phyloP scores from a whole-genome alignment of 108 stramenopile genomes.

The Pseudonitzschia pungens region DNA sequence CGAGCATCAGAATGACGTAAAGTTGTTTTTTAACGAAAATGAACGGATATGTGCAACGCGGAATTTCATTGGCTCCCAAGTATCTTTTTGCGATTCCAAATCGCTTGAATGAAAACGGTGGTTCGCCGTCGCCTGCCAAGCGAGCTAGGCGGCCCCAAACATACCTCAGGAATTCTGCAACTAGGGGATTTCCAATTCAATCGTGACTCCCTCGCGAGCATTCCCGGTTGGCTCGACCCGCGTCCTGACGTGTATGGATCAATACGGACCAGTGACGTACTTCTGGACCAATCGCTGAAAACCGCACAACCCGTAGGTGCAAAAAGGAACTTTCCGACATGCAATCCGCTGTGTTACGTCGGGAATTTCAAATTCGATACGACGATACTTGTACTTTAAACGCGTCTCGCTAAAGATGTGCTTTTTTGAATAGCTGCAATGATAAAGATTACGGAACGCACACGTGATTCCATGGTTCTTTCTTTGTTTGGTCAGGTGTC shows the following conservation, averaged over 20 bases:
- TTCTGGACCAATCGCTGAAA: conserved; percentile 7
- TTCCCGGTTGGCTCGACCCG: neutral
- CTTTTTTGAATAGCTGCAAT: neutral
- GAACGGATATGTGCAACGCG: neutral
- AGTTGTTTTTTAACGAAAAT: neutral
- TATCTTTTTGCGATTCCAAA: neutral
- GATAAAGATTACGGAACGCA: neutral
- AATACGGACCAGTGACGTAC: neutral
- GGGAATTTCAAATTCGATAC: neutral
- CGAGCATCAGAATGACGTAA: conserved; percentile 8
- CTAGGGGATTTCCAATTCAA: neutral
- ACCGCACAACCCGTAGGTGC: neutral
- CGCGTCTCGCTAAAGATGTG: neutral
- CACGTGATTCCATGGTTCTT: neutral
- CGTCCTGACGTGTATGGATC: conserved; percentile 13
- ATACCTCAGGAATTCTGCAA: neutral
- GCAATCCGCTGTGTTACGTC: neutral
- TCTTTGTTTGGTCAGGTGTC: neutral
- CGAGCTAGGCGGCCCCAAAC: neutral
- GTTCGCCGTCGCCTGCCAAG: conserved; percentile 14
- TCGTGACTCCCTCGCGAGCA: neutral
- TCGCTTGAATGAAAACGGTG: conserved; percentile 11
- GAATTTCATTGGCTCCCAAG: neutral
- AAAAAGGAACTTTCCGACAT: neutral
- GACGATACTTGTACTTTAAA: no score